A percentile compares a stretch with the other conserved stretches of the same genome.
Conservation (phyloP, 2,329 filamentous ascomycete genomes). For the Amesomyces nigricolor region DNA sequence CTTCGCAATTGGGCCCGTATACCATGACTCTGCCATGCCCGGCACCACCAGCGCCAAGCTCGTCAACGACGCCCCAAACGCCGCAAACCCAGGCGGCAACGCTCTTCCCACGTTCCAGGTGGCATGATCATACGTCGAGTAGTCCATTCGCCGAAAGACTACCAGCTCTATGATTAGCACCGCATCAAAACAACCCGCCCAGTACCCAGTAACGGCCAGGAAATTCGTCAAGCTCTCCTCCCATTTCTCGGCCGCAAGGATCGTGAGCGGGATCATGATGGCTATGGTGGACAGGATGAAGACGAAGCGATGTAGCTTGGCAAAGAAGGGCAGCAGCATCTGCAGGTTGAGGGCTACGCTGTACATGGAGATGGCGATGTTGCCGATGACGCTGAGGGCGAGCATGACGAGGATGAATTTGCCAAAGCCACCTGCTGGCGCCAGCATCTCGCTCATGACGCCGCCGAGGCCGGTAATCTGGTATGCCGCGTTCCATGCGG, state of each 20-base stretch:
- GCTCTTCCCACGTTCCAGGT: constrained; percentile 43
- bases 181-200: constrained; percentile 50
- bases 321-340: constrained; percentile 52
- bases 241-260: constrained; percentile 51
- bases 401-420: constrained; percentile 44
- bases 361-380: constrained; percentile 37
- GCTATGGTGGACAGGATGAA: constrained; percentile 54
- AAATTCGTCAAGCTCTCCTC: constrained; percentile 54
- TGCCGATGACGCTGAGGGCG: constrained; percentile 41
- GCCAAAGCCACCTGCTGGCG: constrained; percentile 42
- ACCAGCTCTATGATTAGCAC: constrained; percentile 46
- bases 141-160: constrained; percentile 42
- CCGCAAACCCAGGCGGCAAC: constrained; percentile 44
- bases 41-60: constrained; percentile 50
- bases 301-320: constrained; percentile 50
- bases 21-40: constrained; percentile 57
- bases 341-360: constrained; percentile 41
- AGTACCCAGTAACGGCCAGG: constrained; percentile 53
- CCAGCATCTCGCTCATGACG: constrained; percentile 43
- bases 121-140: constrained; percentile 40
- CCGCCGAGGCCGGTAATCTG: constrained; percentile 39
- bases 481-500: constrained; percentile 39
- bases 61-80: constrained; percentile 41
- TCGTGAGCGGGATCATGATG: constrained; percentile 54
- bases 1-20: constrained; percentile 53